Evolutionary conservation across 768 basidiomycete species (phyloP).

Genomic region (Lactarius sp.): DNA sequence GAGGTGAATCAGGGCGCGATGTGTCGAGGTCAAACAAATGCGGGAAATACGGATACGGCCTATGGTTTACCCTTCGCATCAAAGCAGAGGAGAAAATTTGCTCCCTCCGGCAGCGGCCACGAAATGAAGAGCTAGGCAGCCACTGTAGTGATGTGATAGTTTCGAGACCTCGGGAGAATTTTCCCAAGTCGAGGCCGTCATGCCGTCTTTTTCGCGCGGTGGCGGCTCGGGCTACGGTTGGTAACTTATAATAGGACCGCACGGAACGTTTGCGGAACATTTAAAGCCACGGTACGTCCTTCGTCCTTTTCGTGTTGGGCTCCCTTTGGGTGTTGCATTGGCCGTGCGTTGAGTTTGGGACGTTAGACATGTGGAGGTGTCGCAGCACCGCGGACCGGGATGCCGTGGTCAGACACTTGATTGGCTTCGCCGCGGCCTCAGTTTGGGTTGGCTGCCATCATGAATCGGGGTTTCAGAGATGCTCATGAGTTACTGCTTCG

Average conservation of each 20-base stretch:
- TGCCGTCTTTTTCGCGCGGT: background rate
- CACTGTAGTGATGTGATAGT: background rate
- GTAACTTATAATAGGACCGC: background rate
- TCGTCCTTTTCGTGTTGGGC: background rate
- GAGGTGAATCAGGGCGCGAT: background rate
- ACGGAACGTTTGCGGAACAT: conserved; percentile 1
- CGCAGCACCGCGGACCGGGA: background rate
- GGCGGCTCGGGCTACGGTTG: background rate
- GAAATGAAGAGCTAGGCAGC: background rate
- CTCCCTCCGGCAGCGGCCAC: no score
- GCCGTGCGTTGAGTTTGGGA: background rate
- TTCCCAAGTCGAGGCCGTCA: background rate
- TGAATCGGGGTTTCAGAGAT: background rate
- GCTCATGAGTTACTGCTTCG: background rate
- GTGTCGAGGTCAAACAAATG: background rate
- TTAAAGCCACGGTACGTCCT: background rate
- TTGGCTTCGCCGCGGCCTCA: background rate
- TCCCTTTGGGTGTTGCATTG: background rate
- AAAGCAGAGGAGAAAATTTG: background rate
- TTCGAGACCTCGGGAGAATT: background rate
- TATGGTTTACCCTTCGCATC: background rate
- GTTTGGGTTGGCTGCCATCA: background rate
- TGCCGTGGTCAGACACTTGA: background rate
- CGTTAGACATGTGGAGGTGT: background rate
- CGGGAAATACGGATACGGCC: background rate